Percentiles rank a stretch among this genome's conserved stretches.
Conservation (phyloP, 306 rosid species). For the Casuarina cunninghamiana region DNA sequence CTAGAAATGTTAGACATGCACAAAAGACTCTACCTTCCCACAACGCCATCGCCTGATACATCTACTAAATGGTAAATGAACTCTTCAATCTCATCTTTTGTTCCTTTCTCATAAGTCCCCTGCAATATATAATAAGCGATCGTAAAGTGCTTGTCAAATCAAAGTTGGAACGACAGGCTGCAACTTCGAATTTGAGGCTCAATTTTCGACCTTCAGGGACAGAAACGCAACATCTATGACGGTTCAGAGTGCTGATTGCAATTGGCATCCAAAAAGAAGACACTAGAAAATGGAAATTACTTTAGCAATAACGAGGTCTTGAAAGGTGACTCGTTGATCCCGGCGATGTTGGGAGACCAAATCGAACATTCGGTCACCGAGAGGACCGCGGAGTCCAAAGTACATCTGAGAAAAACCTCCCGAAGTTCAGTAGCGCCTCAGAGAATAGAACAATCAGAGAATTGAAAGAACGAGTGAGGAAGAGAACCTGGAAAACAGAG, state of each 20-base stretch:
- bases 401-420: constrained; percentile 35
- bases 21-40: constrained; percentile 47
- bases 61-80: constrained; percentile 67
- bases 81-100: constrained; percentile 75
- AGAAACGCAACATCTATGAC: too few species aligned
- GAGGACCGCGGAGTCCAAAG: constrained; percentile 62
- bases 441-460: neutral
- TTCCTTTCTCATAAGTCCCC: constrained; percentile 85
- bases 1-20: constrained; percentile 1
- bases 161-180: too few species aligned
- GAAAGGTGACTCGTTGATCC: constrained; percentile 72
- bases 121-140: constrained; percentile 32
- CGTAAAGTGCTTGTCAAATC: neutral
- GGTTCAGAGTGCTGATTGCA: too few species aligned
- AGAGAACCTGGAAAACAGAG: constrained; percentile 66
- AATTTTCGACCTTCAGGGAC: too few species aligned
- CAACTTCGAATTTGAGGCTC: too few species aligned
- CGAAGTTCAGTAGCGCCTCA: neutral
- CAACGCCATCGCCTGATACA: constrained; percentile 42
- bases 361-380: constrained; percentile 76
- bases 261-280: neutral
- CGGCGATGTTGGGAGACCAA: constrained; percentile 70
- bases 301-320: constrained; percentile 84
- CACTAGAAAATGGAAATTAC: constrained; percentile 36
- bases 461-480: neutral